Conservation (phyloP, 1,284 basidiomycete species). For the Tilletia walkeri region DNA sequence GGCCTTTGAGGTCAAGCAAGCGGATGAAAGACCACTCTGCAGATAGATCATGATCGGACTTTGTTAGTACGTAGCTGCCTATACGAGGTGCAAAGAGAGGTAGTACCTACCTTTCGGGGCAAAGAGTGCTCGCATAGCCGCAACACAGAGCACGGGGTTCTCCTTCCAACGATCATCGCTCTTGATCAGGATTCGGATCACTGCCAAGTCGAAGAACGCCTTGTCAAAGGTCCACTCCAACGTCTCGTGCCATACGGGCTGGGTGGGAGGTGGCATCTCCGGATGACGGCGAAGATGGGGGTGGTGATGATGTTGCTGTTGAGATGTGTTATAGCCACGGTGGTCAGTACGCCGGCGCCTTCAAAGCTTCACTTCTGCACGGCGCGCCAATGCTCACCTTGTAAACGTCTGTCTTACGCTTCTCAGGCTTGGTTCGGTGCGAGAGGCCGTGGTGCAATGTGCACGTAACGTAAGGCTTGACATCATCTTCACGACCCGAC, state of each 20-base stretch:
- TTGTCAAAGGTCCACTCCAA: constrained; percentile 43
- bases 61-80: neutral
- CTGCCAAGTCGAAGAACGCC: constrained; percentile 33
- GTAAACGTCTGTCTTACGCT: constrained; percentile 35
- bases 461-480: constrained; percentile 46
- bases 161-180: constrained; percentile 44
- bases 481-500: constrained; percentile 34
- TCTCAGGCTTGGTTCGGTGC: constrained; percentile 29
- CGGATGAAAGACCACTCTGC: constrained; percentile 60
- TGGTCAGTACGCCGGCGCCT: neutral
- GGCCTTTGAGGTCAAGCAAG: constrained; percentile 63
- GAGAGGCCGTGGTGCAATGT: constrained; percentile 40
- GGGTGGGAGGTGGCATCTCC: constrained; percentile 39
- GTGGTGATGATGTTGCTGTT: constrained; percentile 34
- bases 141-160: constrained; percentile 44
- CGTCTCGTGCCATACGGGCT: constrained; percentile 41
- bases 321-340: neutral
- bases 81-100: neutral
- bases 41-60: constrained; percentile 8
- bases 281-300: constrained; percentile 32
- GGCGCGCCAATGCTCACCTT: neutral
- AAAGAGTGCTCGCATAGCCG: constrained; percentile 31
- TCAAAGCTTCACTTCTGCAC: neutral
- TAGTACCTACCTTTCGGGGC: constrained; percentile 41
- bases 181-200: constrained; percentile 45